These are phyloP conservation scores for Penicillium sp. DNA, from an alignment of 2,329 filamentous ascomycete genomes.

Conservation along the genomic window DNA sequence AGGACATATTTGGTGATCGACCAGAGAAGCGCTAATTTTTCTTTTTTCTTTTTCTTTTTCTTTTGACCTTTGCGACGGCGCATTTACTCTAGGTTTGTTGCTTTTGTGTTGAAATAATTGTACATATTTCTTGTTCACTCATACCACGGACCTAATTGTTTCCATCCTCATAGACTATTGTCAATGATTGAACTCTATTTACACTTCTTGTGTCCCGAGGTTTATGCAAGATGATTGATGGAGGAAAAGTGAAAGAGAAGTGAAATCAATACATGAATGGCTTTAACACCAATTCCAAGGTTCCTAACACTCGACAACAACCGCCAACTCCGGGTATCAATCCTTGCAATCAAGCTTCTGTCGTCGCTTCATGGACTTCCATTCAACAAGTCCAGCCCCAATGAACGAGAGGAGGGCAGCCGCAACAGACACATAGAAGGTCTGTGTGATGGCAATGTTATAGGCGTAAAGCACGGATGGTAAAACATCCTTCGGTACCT, in stretches of 20 bases:
- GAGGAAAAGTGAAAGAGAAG: no score
- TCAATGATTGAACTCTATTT: not conserved
- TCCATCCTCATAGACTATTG: not conserved
- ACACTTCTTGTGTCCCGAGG: not conserved
- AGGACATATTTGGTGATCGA: conserved; percentile 1
- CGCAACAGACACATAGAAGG: conserved; percentile 41
- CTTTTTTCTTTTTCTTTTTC: no score
- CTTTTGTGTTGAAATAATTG: no score
- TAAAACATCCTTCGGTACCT: conserved; percentile 29
- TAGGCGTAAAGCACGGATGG: conserved; percentile 37
- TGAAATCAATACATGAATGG: not conserved
- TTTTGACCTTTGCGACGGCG: no score
- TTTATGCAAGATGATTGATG: not conserved
- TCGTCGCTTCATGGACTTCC: conserved; percentile 38
- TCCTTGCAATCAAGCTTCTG: conserved; percentile 4
- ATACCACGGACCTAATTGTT: no score
- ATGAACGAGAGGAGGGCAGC: conserved; percentile 35
- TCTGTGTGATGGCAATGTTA: conserved; percentile 39
- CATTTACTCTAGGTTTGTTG: no score
- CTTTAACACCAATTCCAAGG: not conserved
- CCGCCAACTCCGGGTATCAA: not conserved
- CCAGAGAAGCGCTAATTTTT: not conserved
- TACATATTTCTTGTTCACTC: not conserved
- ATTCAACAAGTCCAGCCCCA: conserved; percentile 38
- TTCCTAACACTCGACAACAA: not conserved